A percentile compares a stretch with the other conserved stretches of the same genome.
Conservation (phyloP, 2,329 filamentous ascomycete species). For the Curvularia hawaiiensis region DNA sequence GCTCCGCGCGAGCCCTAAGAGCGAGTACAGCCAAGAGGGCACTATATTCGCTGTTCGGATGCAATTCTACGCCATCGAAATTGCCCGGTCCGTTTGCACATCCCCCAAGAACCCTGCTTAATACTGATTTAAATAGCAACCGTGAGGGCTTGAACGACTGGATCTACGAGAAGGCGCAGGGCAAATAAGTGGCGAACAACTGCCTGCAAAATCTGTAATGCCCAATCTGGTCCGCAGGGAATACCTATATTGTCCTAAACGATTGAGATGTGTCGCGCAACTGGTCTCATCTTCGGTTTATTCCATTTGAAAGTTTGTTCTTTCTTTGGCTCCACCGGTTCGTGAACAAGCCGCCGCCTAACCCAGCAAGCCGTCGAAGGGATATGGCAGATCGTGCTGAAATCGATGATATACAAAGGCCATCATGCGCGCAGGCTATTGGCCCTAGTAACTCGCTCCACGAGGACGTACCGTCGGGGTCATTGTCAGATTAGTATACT, state of each 20-base stretch:
- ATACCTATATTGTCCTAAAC: slow-evolving; percentile 6
- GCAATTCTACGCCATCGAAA: slow-evolving; percentile 84
- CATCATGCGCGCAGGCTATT: not conserved
- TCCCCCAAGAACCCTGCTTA: not conserved
- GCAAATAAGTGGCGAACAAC: slow-evolving; percentile 23
- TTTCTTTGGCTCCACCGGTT: slow-evolving; percentile 6
- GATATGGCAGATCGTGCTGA: not conserved
- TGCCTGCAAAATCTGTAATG: not conserved
- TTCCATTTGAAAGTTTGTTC: slow-evolving; percentile 2
- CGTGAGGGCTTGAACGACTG: slow-evolving; percentile 91
- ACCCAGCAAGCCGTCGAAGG: not conserved
- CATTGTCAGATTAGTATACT: not conserved
- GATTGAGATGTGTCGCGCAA: slow-evolving; percentile 7
- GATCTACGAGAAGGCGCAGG: slow-evolving; percentile 84
- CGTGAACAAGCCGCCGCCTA: slow-evolving; percentile 5
- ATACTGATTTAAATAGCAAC: slow-evolving; percentile 62
- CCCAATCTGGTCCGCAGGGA: not conserved
- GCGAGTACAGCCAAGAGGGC: slow-evolving; percentile 84
- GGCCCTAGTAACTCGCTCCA: not conserved
- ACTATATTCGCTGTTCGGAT: slow-evolving; percentile 89
- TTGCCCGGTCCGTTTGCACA: slow-evolving; percentile 61
- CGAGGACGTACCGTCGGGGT: not conserved
- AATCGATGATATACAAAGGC: not conserved
- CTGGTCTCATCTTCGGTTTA: slow-evolving; percentile 7
- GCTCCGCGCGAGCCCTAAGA: slow-evolving; percentile 76